These are phyloP conservation scores for Mortierella claussenii DNA, from an alignment of 192 early-diverging fungal species.

Conservation along the genomic window DNA sequence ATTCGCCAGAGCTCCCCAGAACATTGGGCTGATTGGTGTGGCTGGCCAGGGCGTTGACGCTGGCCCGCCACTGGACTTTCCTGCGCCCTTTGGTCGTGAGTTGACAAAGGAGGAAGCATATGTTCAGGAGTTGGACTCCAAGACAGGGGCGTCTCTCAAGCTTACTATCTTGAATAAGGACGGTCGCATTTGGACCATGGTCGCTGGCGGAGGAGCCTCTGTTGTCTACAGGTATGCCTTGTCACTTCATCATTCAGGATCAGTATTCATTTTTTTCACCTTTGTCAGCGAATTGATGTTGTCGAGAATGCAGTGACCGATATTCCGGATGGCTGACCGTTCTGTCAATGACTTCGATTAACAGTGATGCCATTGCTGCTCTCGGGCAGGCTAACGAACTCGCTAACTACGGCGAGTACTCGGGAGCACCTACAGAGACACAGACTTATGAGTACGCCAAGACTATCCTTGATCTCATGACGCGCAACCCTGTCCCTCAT, in stretches of 20 bases:
- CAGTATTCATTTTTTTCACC: slow-evolving; percentile 3
- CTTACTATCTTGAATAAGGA: slow-evolving; percentile 95
- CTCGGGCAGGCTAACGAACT: slow-evolving; percentile 93
- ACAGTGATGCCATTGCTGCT: slow-evolving; percentile 99
- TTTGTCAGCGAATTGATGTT: no score
- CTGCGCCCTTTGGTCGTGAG: slow-evolving; percentile 97
- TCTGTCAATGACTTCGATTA: no score
- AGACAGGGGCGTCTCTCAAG: slow-evolving; percentile 99
- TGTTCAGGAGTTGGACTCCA: slow-evolving; percentile 96
- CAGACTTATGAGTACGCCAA: slow-evolving; percentile 99
- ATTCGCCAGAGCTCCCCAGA: slow-evolving; percentile 75
- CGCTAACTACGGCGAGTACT: slow-evolving; percentile 99
- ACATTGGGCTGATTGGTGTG: slow-evolving; percentile 53
- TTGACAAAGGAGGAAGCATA: slow-evolving; percentile 97
- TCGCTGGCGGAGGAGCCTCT: slow-evolving; percentile 98
- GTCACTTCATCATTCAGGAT: neutral
- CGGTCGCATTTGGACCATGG: slow-evolving; percentile 99
- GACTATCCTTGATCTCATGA: slow-evolving; percentile 99
- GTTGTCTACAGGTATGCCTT: slow-evolving; percentile 81
- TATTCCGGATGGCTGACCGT: neutral
- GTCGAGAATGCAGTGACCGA: no score
- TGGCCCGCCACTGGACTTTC: slow-evolving; percentile 95
- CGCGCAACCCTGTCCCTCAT: slow-evolving; percentile 77
- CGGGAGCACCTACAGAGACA: slow-evolving; percentile 98
- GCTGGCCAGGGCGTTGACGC: slow-evolving; percentile 61